A percentile compares a stretch with the other conserved stretches of the same genome.
Evolutionary conservation across 2,329 filamentous ascomycete species (phyloP).

Genomic region (Elsinoe perseae): DNA sequence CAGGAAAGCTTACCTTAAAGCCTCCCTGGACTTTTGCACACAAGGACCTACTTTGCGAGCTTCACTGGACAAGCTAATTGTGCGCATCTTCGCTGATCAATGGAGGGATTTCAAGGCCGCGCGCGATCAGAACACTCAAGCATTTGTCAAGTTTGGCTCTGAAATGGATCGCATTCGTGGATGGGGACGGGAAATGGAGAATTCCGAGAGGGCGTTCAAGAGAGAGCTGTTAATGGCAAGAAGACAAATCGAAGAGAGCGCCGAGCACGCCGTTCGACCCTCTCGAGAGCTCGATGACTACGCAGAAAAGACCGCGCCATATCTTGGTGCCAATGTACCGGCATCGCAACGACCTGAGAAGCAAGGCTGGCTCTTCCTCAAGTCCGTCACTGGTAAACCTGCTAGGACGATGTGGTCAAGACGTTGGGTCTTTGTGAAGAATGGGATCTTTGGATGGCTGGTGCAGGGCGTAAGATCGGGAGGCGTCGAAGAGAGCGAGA

Average conservation of each 20-base stretch:
- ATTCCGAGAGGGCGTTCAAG: conserved; percentile 74
- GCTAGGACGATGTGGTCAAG: conserved; percentile 82
- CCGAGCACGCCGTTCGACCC: conserved; percentile 63
- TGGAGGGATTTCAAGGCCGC: conserved; percentile 77
- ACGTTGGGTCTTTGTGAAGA: conserved; percentile 91
- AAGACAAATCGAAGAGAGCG: conserved; percentile 71
- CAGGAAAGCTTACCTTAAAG: conserved; percentile 80
- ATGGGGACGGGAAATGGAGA: conserved; percentile 92
- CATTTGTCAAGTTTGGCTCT: conserved; percentile 58
- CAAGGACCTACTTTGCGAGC: conserved; percentile 78
- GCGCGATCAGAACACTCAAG: conserved; percentile 54
- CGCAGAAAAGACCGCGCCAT: conserved; percentile 79
- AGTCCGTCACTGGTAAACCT: conserved; percentile 77
- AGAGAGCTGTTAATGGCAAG: conserved; percentile 71
- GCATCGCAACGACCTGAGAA: conserved; percentile 63
- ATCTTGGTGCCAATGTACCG: conserved; percentile 55
- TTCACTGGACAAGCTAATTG: conserved; percentile 76
- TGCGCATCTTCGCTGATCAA: conserved; percentile 75
- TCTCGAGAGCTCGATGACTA: conserved; percentile 93
- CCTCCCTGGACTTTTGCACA: conserved; percentile 88
- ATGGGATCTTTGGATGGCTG: conserved; percentile 93
- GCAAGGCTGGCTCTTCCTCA: conserved; percentile 87
- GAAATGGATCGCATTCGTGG: conserved; percentile 90
- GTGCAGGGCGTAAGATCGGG: conserved; percentile 69
- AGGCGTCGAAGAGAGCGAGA: conserved; percentile 90